Conservation (phyloP, 495 filamentous ascomycete species). For the Penicillium paxilli region DNA sequence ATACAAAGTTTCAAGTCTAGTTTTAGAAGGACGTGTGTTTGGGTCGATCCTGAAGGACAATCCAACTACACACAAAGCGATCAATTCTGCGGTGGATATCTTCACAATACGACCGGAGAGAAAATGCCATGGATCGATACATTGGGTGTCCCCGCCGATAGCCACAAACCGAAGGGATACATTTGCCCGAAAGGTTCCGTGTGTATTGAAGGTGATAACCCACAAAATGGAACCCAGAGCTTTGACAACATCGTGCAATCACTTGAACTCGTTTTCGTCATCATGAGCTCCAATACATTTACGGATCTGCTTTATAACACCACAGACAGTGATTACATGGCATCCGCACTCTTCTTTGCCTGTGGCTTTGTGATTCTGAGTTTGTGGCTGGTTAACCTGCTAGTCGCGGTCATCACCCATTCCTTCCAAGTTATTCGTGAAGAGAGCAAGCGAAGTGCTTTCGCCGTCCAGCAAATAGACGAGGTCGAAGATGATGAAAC, state of each 20-base stretch:
- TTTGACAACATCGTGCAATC: slow-evolving; percentile 95
- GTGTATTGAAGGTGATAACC: slow-evolving; percentile 78
- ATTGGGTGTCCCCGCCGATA: slow-evolving; percentile 42
- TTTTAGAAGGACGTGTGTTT: slow-evolving; percentile 82
- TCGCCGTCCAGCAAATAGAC: slow-evolving; percentile 72
- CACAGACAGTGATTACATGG: slow-evolving; percentile 86
- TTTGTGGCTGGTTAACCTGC: slow-evolving; percentile 93
- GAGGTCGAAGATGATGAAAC: slow-evolving; percentile 35
- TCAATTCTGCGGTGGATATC: slow-evolving; percentile 85
- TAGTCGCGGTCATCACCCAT: slow-evolving; percentile 97
- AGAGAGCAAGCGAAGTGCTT: slow-evolving; percentile 91
- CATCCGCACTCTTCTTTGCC: slow-evolving; percentile 81
- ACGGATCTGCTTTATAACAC: slow-evolving; percentile 92
- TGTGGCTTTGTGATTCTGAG: slow-evolving; percentile 88
- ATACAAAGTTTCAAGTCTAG: slow-evolving; percentile 98
- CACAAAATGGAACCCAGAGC: slow-evolving; percentile 82
- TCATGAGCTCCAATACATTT: slow-evolving; percentile 98
- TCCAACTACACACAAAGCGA: slow-evolving; percentile 43
- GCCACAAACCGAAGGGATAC: slow-evolving; percentile 73
- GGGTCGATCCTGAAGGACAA: slow-evolving; percentile 59
- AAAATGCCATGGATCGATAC: slow-evolving; percentile 64
- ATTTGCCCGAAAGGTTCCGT: slow-evolving; percentile 80
- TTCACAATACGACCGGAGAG: slow-evolving; percentile 57
- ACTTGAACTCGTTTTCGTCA: slow-evolving; percentile 93
- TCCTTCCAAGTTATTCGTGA: slow-evolving; percentile 98